A percentile compares a stretch with the other conserved stretches of the same genome.
phyloP scores from a whole-genome alignment of 768 basidiomycete genomes.

The Lanmaoa pseudosensibilis region DNA sequence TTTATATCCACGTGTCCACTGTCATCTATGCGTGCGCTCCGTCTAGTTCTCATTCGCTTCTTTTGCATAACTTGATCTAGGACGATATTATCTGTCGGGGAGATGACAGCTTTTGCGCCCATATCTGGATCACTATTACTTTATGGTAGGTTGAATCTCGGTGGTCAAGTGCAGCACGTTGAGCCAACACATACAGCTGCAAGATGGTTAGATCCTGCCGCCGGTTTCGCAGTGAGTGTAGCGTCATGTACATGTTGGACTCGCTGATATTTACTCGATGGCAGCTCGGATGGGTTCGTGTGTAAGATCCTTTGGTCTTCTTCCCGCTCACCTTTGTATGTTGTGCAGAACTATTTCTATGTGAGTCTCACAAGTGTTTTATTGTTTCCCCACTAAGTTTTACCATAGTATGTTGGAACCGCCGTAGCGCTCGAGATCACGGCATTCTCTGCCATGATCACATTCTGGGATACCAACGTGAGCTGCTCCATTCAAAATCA shows the following conservation, averaged over 20 bases:
- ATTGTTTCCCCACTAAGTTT: not conserved
- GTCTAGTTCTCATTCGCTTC: not conserved
- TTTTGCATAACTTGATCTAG: conserved; percentile 13
- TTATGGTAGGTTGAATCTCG: conserved; percentile 19
- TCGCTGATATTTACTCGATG: not conserved
- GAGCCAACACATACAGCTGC: conserved; percentile 20
- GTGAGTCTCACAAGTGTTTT: conserved; percentile 13
- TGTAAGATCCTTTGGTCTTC: not conserved
- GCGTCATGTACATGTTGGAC: not conserved
- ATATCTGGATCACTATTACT: conserved; percentile 31
- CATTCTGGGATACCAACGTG: conserved; percentile 47
- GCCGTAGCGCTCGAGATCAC: conserved; percentile 51
- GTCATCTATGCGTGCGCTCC: conserved; percentile 31
- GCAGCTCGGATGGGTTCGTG: conserved; percentile 27
- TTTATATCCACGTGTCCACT: conserved; percentile 28
- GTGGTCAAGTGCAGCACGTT: not conserved
- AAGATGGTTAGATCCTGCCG: conserved; percentile 34
- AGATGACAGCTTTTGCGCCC: conserved; percentile 31
- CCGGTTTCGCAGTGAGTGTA: conserved; percentile 30
- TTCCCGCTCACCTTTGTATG: conserved; percentile 1
- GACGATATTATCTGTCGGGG: conserved; percentile 31
- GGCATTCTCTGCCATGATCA: conserved; percentile 49
- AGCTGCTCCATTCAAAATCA: not conserved
- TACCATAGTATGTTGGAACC: conserved; percentile 28
- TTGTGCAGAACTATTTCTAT: conserved; percentile 35